Evolutionary conservation across 345 rosid genomes (phyloP).

Genomic region (Pseudoturritis turrita): DNA sequence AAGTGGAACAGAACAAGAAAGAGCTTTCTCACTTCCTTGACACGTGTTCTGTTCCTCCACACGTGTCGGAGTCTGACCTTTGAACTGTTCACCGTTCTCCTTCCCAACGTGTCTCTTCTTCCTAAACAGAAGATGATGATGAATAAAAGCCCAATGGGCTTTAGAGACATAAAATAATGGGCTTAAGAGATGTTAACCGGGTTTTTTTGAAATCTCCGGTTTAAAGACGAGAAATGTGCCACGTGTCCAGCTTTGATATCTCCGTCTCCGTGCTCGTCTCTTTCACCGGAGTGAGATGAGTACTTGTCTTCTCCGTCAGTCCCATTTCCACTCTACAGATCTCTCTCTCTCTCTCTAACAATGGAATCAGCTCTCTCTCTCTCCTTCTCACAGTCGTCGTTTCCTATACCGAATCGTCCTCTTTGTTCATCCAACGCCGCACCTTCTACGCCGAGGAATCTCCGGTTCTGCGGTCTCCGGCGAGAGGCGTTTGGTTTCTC

Average conservation of each 20-base stretch:
- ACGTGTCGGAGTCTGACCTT: constrained; percentile 27
- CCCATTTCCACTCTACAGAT: background rate
- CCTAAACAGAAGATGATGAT: background rate
- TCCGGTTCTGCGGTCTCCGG: constrained; percentile 73
- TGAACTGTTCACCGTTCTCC: constrained; percentile 11
- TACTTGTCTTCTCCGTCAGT: constrained; percentile 29
- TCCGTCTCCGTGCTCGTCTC: constrained; percentile 38
- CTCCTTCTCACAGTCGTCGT: constrained; percentile 42
- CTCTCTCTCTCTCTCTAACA: constrained; percentile 15
- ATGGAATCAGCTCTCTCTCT: constrained; percentile 67
- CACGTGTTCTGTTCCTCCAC: constrained; percentile 23
- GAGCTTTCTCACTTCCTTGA: background rate
- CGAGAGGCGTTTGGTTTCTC: constrained; percentile 51
- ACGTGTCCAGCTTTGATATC: constrained; percentile 45
- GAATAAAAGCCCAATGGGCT: constrained; percentile 30
- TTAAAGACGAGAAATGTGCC: constrained; percentile 8
- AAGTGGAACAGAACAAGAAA: constrained; percentile 15
- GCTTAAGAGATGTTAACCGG: background rate
- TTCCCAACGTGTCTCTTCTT: constrained; percentile 14
- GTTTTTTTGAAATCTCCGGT: background rate
- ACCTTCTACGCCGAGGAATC: constrained; percentile 44
- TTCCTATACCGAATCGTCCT: constrained; percentile 33
- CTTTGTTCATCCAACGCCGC: constrained; percentile 26
- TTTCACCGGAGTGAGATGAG: constrained; percentile 1
- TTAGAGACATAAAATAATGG: background rate